These are phyloP conservation scores for Neofusicoccum laricinum DNA, from an alignment of 2,329 filamentous ascomycete species.

Conservation along the genomic window DNA sequence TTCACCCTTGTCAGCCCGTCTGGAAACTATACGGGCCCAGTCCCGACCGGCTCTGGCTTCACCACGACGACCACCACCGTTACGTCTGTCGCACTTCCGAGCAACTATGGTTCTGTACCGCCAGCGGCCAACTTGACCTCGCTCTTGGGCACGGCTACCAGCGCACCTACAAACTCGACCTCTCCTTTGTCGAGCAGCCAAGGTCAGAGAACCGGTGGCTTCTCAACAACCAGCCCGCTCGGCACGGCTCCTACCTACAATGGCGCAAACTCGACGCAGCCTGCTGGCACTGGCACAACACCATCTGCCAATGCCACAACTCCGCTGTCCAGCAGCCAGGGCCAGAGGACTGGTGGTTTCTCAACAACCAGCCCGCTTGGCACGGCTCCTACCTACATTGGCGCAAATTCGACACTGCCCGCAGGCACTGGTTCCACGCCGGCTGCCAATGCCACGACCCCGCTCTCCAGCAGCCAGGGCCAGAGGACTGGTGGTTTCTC, in stretches of 20 bases:
- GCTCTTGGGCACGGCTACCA: conserved; percentile 12
- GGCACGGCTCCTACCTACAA: not conserved
- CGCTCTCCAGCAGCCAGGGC: not conserved
- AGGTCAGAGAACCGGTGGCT: not conserved
- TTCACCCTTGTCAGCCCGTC: not conserved
- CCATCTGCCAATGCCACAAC: no score
- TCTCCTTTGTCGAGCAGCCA: not conserved
- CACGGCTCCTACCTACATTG: not conserved
- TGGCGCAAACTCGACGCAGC: no score
- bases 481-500: not conserved
- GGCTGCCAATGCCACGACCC: not conserved
- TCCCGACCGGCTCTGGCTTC: not conserved
- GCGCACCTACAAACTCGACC: conserved; percentile 14
- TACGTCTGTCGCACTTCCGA: not conserved
- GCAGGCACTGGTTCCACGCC: not conserved
- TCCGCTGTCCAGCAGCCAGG: not conserved
- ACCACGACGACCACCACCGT: not conserved
- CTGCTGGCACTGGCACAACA: no score
- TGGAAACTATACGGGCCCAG: not conserved
- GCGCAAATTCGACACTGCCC: not conserved
- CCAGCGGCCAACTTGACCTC: not conserved
- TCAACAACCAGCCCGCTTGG: not conserved
- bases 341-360: not conserved
- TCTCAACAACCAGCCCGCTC: not conserved
- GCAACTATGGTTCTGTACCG: not conserved